Base-by-base conservation (phyloP, 1,284 basidiomycete species). In the Lentinula novae-zelandiae region DNA sequence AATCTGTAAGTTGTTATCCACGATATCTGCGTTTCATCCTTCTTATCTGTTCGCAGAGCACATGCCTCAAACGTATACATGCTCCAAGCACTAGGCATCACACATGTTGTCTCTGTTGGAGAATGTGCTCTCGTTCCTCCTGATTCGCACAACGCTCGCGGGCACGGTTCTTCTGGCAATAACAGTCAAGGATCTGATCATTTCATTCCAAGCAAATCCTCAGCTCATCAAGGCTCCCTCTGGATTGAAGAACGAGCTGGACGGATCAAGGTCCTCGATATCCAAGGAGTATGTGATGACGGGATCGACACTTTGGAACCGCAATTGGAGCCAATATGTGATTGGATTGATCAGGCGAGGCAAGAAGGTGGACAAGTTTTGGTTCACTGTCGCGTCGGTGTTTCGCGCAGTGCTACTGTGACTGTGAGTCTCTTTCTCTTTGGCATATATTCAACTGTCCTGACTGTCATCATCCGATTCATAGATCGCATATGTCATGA, bases 401-500 rank as follows among this genome's bases (percentile, higher is more conserved):
- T 99, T 46, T 93, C 89, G 58, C 80, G 96, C 61, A 95, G 92
- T 69, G 95, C 96, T 17, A 96, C 94, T 44, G 93, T 98, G 62
- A 93, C 93, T 61, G 87, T 89, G 68, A 73, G 85, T 82, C 15
- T 8, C 15, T 64, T 36, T 54, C 51, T 36, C 75, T 75, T 58
- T 51, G 38, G 39, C 0, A 5, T 22, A 12, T 34, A 15, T 48
- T 10, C 5, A 17, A 8, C 12, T 33, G 10, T 50, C 7, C 36
- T 63, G 15, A 60, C 36, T 20, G 36, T 57, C 48, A 20, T 60
- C 2, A 6, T 48, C 48, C 17, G 10, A 27, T 9, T 5, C 20
- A n/a, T 53, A 85, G 84, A 96, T 99, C 70, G 96, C 96, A 8
- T 98, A 98, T 74, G 90, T 97, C 68, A 98, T 98, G 95, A 92